A percentile compares a stretch with the other conserved stretches of the same genome.
phyloP scores from a whole-genome alignment of 176 grass and related monocot genomes.

The Zea luxurians region DNA sequence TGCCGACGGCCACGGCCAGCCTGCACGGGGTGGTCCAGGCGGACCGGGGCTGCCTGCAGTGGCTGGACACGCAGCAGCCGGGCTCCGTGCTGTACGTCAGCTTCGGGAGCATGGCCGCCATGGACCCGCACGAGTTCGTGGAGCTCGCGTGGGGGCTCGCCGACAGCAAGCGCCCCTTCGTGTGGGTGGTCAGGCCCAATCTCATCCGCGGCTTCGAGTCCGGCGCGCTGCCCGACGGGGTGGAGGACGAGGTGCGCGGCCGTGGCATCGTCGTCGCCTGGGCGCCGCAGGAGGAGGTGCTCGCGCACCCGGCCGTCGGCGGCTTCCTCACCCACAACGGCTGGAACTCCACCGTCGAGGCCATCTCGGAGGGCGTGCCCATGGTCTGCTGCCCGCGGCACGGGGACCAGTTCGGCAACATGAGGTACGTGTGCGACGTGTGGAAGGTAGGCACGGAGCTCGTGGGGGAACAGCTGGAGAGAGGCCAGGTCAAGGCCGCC shows the following conservation, averaged over 20 bases:
- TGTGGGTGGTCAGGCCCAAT: slow-evolving; percentile 34
- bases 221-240: neutral
- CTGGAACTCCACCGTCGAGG: slow-evolving; percentile 50
- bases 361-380: slow-evolving; percentile 16
- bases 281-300: slow-evolving; percentile 47
- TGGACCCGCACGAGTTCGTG: neutral
- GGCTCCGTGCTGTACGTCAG: slow-evolving; percentile 42
- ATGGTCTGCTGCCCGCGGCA: slow-evolving; percentile 37
- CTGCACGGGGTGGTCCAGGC: neutral
- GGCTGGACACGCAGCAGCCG: slow-evolving; percentile 4
- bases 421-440: neutral
- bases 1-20: neutral
- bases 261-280: slow-evolving; percentile 33
- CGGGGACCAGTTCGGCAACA: slow-evolving; percentile 36
- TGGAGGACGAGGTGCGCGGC: neutral
- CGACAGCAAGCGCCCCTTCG: slow-evolving; percentile 8
- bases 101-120: slow-evolving; percentile 41
- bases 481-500: neutral
- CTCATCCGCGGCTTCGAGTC: neutral
- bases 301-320: slow-evolving; percentile 31
- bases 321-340: slow-evolving; percentile 45
- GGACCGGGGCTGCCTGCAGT: slow-evolving; percentile 32
- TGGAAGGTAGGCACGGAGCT: slow-evolving; percentile 33
- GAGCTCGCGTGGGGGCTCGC: slow-evolving; percentile 27
- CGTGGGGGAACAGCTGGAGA: neutral